Evolutionary conservation across 1,139 yeast species (phyloP).

Genomic region (Arxiozyma telluris): DNA sequence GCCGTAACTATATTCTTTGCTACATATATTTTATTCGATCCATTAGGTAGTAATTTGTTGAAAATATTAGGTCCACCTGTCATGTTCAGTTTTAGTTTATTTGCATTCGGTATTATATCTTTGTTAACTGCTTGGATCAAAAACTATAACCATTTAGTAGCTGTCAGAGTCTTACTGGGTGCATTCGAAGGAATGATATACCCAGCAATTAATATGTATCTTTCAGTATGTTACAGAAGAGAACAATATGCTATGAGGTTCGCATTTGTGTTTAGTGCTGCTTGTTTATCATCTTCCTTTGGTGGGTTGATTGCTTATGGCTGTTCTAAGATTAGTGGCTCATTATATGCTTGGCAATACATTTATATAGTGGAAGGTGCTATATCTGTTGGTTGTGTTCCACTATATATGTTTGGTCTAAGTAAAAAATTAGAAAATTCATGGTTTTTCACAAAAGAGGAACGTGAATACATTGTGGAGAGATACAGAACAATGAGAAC

Average conservation of each 20-base stretch:
- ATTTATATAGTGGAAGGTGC: slow-evolving; percentile 48
- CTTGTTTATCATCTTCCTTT: slow-evolving; percentile 40
- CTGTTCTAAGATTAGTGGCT: slow-evolving; percentile 33
- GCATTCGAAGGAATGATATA: slow-evolving; percentile 50
- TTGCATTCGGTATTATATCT: slow-evolving; percentile 44
- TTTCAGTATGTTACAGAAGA: slow-evolving; percentile 36
- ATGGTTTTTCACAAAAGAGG: slow-evolving; percentile 42
- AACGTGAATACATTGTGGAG: slow-evolving; percentile 39
- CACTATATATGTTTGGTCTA: slow-evolving; percentile 30
- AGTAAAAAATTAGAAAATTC: slow-evolving; percentile 24
- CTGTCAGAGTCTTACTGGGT: slow-evolving; percentile 42
- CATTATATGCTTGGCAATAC: slow-evolving; percentile 46
- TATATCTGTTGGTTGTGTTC: slow-evolving; percentile 43
- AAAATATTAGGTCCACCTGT: slow-evolving; percentile 31
- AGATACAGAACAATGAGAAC: slow-evolving; percentile 36
- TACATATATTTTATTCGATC: slow-evolving; percentile 48
- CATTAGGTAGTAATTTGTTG: slow-evolving; percentile 40
- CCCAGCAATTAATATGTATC: slow-evolving; percentile 36
- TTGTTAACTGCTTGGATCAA: slow-evolving; percentile 41
- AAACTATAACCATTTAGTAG: slow-evolving; percentile 38
- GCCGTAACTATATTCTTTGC: slow-evolving; percentile 47
- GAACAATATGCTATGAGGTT: slow-evolving; percentile 38
- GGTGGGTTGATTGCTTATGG: slow-evolving; percentile 42
- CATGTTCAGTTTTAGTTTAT: slow-evolving; percentile 28
- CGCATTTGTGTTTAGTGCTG: slow-evolving; percentile 36